phyloP scores from a whole-genome alignment of 305 asterid species.

The Solanum hybrid region DNA sequence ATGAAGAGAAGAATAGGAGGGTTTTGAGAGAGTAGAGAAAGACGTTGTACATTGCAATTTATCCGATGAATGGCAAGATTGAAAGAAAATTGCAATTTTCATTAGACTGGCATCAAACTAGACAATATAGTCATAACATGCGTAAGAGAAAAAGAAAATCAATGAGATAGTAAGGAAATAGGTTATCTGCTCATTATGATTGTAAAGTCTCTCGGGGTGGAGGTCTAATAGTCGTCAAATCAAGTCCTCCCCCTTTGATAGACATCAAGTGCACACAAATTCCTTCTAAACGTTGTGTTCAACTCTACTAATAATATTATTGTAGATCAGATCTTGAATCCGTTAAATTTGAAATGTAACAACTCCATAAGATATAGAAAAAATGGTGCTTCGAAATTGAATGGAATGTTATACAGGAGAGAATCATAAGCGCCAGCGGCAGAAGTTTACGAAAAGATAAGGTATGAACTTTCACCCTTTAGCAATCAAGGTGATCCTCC shows the following conservation, averaged over 20 bases:
- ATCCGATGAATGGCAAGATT: neutral
- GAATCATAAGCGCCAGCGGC: neutral
- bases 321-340: neutral
- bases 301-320: neutral
- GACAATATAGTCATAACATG: neutral
- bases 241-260: neutral
- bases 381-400: neutral
- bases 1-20: neutral
- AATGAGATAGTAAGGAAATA: neutral
- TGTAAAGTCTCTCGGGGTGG: neutral
- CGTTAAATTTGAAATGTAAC: neutral
- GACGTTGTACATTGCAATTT: neutral
- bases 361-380: neutral
- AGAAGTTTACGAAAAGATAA: neutral
- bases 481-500: neutral
- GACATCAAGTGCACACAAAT: neutral
- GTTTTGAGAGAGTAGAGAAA: neutral
- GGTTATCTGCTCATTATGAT: neutral
- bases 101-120: neutral
- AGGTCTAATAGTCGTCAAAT: neutral
- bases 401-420: neutral
- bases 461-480: neutral
- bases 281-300: neutral
- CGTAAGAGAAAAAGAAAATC: neutral
- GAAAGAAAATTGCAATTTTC: neutral